Base-by-base conservation (phyloP, 768 basidiomycete genomes). In the Pleurotus pulmonarius region DNA sequence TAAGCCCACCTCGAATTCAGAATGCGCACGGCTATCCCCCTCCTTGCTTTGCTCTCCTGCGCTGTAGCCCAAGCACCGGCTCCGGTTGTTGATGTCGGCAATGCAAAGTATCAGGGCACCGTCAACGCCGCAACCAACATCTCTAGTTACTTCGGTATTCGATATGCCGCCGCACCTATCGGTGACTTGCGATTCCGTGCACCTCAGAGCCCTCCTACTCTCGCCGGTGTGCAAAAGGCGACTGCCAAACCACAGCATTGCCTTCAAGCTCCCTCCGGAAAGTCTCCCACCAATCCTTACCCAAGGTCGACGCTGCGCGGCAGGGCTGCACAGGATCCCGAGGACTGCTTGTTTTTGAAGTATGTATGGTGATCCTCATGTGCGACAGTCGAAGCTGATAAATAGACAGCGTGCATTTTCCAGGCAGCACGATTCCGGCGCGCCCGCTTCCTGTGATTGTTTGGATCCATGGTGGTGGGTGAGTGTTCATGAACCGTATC, bases 91-190 rank as follows among this genome's bases (percentile, higher is more conserved):
- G 68, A 79, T 56, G 66, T 81, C 12, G 78, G 78, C 2, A 78
- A 79, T 59, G 73, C 79, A 0, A 63, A 66, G 51, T 81, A 79
- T 56, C 69, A 75, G 64, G 80, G 78, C 1, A 49, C 63, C 0
- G 61, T 74, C 12, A 67, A 77, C 52, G 43, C 67, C 0, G 66
- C 66, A 0, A 71, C 70, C 2, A 62, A 63, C 13, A 69, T 74
- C 56, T 70, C 72, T 0, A 59, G 65, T 11, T 80, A 76, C 58
- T 66, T 79, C 11, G 75, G 75, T 0, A 70, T 81, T 43, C 73
- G 81, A 6, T 83, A 77, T 64, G 81, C 82, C 9, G 78, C 77
- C 15, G 67, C 78, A 24, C 80, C 82, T 2, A 3, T 46, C 73
- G 75, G 69, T 18, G 58, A 58, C 20, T 58, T 71, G n/a, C 69